phyloP scores from a whole-genome alignment of 805 yeast species.

The Yamadazyma sp. region DNA sequence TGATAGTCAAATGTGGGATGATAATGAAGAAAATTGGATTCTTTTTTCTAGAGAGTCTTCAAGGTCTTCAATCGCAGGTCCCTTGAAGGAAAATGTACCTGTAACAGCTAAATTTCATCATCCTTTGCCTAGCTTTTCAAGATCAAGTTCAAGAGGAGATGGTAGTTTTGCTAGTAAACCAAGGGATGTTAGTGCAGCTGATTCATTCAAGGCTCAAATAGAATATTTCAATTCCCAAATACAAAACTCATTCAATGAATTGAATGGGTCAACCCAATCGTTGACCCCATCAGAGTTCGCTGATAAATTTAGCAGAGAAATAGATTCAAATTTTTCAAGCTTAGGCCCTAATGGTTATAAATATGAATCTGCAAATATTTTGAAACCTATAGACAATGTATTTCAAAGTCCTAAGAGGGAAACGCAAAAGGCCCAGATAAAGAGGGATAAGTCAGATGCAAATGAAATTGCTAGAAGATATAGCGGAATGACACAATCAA shows the following conservation, averaged over 20 bases:
- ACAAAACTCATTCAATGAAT: conserved; percentile 2
- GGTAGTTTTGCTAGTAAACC: conserved; percentile 9
- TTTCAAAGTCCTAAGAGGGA: not conserved
- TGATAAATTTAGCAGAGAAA: conserved; percentile 25
- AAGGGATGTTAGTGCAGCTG: conserved; percentile 14
- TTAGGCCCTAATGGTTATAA: conserved; percentile 8
- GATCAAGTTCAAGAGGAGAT: conserved; percentile 5
- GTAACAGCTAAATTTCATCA: conserved; percentile 1
- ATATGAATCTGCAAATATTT: not conserved
- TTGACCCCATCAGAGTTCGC: conserved; percentile 25
- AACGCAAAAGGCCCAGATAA: not conserved
- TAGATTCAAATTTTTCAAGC: conserved; percentile 16
- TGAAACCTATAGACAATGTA: too few relatives aligned
- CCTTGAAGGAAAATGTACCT: not conserved
- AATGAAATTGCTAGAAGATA: conserved; percentile 8
- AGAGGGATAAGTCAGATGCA: conserved; percentile 5
- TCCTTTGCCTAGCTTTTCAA: conserved; percentile 4
- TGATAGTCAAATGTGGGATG: conserved; percentile 2
- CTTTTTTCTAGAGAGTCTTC: conserved; percentile 20
- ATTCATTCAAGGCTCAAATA: conserved; percentile 12
- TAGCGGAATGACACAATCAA: conserved; percentile 7
- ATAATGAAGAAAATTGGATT: conserved; percentile 25
- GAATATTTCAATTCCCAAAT: conserved; percentile 11
- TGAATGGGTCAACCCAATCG: conserved; percentile 22
- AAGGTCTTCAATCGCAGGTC: conserved; percentile 3